Base-by-base conservation (phyloP, 2,329 filamentous ascomycete species). In the Claviceps monticola region DNA sequence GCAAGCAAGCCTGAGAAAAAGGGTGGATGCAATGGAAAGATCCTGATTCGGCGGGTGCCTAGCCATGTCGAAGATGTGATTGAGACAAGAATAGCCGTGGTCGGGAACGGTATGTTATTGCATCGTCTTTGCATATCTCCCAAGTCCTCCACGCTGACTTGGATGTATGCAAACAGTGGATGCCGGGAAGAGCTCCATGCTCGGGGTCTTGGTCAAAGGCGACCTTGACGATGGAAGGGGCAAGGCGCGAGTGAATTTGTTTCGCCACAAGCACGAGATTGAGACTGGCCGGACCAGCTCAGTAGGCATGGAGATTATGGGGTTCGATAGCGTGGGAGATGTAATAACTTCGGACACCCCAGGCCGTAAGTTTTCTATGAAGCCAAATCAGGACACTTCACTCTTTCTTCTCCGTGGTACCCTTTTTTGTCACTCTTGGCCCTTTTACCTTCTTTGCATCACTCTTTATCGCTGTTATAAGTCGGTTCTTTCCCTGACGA, bases 261-360 rank as follows among this genome's bases (percentile, higher is more conserved):
- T 98, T 70, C 81, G 93, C 16, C 93, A 98, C 68, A 97, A 98
- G 69, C 93, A 98, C 63, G 93, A 98, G 69, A 86, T 97, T 42
- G 93, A 98, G 68, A 93, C 87, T 46, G 93, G 93, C 1, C 79
- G 93, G 57, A 98, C 93, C 9, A 95, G 88, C 64, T 96, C 90
- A 0, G 93, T 98, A 0, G 91, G 93, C 43, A 94, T 97, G 90
- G 93, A 98, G 67, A 97, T 97, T 55, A 89, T 97, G 84, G 93
- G 93, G 2, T 98, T 96, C 60, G 89, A 97, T 66, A 88, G 85
- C 49, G 78, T 79, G 51, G 91, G 93, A 29, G 80, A 90, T 26
- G 84, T 95, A 29, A 79, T 97, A 16, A 80, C 82, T 16, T 91
- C 87, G 41, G 85, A 85, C 53, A 85, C 84, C 0, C 86, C 90